These are phyloP conservation scores for Aspergillus tubingensis DNA, from an alignment of 2,329 filamentous ascomycete species.

Conservation along the genomic window DNA sequence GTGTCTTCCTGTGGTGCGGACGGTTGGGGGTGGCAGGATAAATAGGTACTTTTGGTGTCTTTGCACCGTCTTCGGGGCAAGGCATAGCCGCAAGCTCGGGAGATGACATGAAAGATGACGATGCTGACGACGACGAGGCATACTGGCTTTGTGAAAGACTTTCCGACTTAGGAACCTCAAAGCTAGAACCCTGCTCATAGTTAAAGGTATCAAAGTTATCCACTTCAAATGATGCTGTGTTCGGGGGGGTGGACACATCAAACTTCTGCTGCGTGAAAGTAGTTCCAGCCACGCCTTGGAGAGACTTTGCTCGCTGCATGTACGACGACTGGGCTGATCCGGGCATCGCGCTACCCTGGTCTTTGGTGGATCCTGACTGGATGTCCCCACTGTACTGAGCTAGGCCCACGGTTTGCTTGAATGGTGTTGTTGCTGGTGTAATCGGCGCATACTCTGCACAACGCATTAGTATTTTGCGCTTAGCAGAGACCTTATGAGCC, in stretches of 20 bases:
- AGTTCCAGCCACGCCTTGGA: slow-evolving; percentile 47
- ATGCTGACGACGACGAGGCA: slow-evolving; percentile 40
- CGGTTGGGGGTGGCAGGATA: slow-evolving; percentile 29
- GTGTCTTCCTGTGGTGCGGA: slow-evolving; percentile 23
- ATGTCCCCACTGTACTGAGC: slow-evolving; percentile 42
- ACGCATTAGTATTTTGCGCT: slow-evolving; percentile 23
- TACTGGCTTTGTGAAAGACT: slow-evolving; percentile 44
- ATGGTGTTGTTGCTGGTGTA: slow-evolving; percentile 67
- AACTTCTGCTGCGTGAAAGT: slow-evolving; percentile 41
- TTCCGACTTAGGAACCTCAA: slow-evolving; percentile 30
- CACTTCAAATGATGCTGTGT: slow-evolving; percentile 51
- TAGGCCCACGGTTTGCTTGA: slow-evolving; percentile 42
- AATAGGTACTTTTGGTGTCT: slow-evolving; percentile 35
- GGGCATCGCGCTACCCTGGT: slow-evolving; percentile 34
- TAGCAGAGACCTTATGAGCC: not conserved
- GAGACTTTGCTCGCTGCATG: slow-evolving; percentile 50
- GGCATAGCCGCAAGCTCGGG: slow-evolving; percentile 54
- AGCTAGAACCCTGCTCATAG: slow-evolving; percentile 51
- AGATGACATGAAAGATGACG: slow-evolving; percentile 56
- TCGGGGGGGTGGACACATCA: slow-evolving; percentile 59
- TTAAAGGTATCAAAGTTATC: slow-evolving; percentile 54
- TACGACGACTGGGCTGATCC: slow-evolving; percentile 37
- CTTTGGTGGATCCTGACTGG: slow-evolving; percentile 44
- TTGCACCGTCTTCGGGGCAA: slow-evolving; percentile 26
- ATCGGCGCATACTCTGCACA: slow-evolving; percentile 63